Evolutionary conservation across 2,329 filamentous ascomycete genomes (phyloP), one percentile per base, ranked within the genome.

Genomic region (Sphaceloma murrayae): DNA sequence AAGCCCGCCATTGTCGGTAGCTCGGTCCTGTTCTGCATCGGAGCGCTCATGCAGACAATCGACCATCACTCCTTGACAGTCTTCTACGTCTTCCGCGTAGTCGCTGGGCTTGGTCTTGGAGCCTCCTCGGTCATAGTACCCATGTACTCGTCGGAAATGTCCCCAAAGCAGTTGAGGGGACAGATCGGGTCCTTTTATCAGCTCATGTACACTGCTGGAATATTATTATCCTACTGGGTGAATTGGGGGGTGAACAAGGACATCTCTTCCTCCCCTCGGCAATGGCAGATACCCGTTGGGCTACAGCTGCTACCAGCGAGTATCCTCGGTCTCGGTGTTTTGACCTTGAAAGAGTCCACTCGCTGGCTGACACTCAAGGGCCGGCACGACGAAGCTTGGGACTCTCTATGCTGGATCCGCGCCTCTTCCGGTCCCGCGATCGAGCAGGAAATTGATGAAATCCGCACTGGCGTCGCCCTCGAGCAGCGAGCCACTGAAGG

Each of bases 281-380:
- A 76, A 56, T 77, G 72, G 74, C 72, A 74, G 55, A 65, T 75
- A 19, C 73, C 72, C 1, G 66, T 77, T 43, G 72, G 68, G 0
- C 58, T 75, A 3, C 71, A 74, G 50, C 59, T 74, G 5, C 54
- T 68, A 0, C 68, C 68, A 0, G 69, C 67, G 0, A 65, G 57
- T 1, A 48, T 72, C 0, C 66, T 74, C 34, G 68, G 67, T 0
- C 42, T 72, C 1, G 69, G 70, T 2, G 67, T 71, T 61, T 52
- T 72, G 8, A 67, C 66, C 1, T 53, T 73, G 1, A 63, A 65
- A 9, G 71, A 74, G 51, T 72, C 67, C 32, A 63, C 68, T 1
- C 60, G 70, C 11, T 74, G 71, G 71, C 62, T 73, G 1, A 63
- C 67, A 3, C 62, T 61, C n/a, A 61, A 66, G 29, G 66, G 65